Evolutionary conservation across 345 rosid species (phyloP), one percentile per base, ranked within the genome.

Genomic region (Arabidopsis arenosa): DNA sequence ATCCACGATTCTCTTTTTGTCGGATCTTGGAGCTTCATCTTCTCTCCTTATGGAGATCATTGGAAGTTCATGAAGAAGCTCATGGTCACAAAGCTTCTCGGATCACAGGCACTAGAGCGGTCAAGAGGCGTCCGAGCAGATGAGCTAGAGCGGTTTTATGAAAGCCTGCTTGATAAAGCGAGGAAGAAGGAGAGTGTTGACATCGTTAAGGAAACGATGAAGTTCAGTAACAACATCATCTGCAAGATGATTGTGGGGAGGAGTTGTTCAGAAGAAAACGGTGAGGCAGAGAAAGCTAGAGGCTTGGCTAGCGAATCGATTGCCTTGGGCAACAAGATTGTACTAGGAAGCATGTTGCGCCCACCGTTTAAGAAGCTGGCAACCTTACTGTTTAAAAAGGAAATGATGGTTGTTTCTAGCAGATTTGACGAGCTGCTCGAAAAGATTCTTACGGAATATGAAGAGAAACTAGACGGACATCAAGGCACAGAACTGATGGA

Each of bases 371-470:
- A 58, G 78, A 74, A 44, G 39, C 65, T 74, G 6, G 18, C 56
- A 8, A 2, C 13, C 1, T 82, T 81, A 23, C 83, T 93, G 4
- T 83, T 70, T 21, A 54, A 64, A 73, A 87, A 77, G 63, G 83
- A 85, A 72, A 79, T 86, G 0, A 77, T 66, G 81, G 82, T 75
- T 70, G 84, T 73, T 8, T 77, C 88, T 1, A 66, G 52, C 12
- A 82, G 81, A 66, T 89, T 75, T 43, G 84, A 86, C 28, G 65
- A 49, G 3, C 41, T 89, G 80, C 80, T 91, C 73, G 97, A 89
- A 72, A 85, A 63, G 79, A 83, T 85, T 75, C 84, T 87, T 36
- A 73, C 48, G 79, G 86, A 89, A 75, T 89, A 84, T 54, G 84
- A 84, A 63, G 65, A 70, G 76, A 80, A 41, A 65, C 78, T 1